These are phyloP conservation scores for Massarina eburnea DNA, from an alignment of 2,329 filamentous ascomycete genomes.

Conservation along the genomic window DNA sequence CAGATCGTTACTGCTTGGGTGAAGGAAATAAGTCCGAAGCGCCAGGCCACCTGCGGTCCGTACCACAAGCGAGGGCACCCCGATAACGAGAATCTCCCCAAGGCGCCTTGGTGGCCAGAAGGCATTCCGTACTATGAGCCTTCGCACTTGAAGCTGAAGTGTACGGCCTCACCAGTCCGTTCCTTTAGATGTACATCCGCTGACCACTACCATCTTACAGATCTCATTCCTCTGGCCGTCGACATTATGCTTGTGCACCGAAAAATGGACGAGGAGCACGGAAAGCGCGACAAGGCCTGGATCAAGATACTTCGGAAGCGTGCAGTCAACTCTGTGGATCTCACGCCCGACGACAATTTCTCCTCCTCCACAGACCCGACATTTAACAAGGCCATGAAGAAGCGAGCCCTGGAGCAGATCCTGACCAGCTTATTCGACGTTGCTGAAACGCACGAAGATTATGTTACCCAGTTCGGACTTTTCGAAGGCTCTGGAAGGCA, in stretches of 20 bases:
- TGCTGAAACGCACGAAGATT: constrained; percentile 32
- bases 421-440: constrained; percentile 32
- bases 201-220: constrained; percentile 22
- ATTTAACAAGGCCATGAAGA: constrained; percentile 30
- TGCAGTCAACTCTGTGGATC: constrained; percentile 23
- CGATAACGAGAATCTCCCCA: constrained; percentile 9
- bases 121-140: constrained; percentile 35
- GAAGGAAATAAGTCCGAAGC: constrained; percentile 28
- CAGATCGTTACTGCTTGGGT: constrained; percentile 37
- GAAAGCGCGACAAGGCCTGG: constrained; percentile 29
- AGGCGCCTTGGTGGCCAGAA: constrained; percentile 35
- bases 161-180: constrained; percentile 14
- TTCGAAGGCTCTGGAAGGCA: constrained; percentile 22
- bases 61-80: constrained; percentile 22
- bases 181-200: no score
- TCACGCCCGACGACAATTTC: constrained; percentile 24
- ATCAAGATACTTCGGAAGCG: constrained; percentile 22
- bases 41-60: constrained; percentile 24
- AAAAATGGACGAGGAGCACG: constrained; percentile 16
- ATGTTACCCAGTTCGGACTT: constrained; percentile 25
- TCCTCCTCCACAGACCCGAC: constrained; percentile 26
- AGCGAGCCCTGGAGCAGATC: constrained; percentile 25
- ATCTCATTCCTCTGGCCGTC: constrained; percentile 27
- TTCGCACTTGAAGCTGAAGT: constrained; percentile 30
- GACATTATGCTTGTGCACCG: constrained; percentile 36